phyloP scores from a whole-genome alignment of 2,329 filamentous ascomycete species.

The Cladorrhinum sp. region DNA sequence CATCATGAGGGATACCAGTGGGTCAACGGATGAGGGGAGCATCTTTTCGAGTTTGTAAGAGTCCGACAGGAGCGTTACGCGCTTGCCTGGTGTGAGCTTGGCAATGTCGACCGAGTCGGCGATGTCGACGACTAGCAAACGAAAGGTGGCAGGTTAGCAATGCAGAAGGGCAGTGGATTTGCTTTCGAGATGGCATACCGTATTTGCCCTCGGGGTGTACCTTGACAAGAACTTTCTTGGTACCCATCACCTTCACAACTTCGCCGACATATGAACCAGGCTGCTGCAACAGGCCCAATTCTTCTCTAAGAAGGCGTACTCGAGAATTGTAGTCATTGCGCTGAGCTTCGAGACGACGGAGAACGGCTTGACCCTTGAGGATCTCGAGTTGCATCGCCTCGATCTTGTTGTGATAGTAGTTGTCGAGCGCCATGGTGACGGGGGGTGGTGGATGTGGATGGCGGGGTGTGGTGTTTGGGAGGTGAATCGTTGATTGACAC shows the following conservation, averaged over 20 bases:
- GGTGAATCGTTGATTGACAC: neutral
- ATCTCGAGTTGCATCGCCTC: constrained; percentile 99
- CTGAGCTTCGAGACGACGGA: constrained; percentile 93
- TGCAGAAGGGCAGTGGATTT: neutral
- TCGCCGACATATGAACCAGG: constrained; percentile 97
- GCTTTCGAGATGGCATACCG: constrained; percentile 54
- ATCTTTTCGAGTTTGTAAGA: constrained; percentile 99
- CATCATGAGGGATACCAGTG: constrained; percentile 99
- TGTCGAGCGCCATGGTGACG: constrained; percentile 90
- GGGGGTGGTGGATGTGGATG: constrained; percentile 10
- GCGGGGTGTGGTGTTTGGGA: neutral
- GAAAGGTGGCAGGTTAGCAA: neutral
- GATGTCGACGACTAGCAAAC: constrained; percentile 78
- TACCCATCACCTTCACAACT: constrained; percentile 99
- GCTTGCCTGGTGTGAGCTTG: constrained; percentile 96
- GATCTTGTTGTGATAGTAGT: constrained; percentile 99
- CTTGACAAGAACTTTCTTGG: constrained; percentile 98
- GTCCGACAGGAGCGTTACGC: constrained; percentile 92
- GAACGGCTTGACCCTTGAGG: constrained; percentile 93
- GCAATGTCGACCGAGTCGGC: constrained; percentile 89
- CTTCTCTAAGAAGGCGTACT: constrained; percentile 89
- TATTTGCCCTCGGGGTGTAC: constrained; percentile 99
- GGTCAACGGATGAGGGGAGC: constrained; percentile 95
- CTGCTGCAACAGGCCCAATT: constrained; percentile 92
- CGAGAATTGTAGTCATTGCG: constrained; percentile 99